Conservation (phyloP, 2,329 filamentous ascomycete species). For the Botrytis byssoidea region DNA sequence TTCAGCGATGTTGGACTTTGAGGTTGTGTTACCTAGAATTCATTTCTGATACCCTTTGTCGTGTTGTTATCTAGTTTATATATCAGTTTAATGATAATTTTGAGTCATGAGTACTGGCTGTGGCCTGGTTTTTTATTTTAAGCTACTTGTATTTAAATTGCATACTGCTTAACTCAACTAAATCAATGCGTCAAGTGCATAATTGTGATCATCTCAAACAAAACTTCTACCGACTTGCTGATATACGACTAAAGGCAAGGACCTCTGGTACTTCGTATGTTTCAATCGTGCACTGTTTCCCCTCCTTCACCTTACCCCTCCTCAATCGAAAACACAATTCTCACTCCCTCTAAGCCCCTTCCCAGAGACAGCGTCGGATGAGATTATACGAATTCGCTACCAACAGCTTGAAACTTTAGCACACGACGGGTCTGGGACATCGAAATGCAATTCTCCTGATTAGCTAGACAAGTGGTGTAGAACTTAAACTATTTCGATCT, state of each 20-base stretch:
- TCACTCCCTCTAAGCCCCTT: not conserved
- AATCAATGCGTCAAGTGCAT: not conserved
- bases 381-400: conserved; percentile 18
- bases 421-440: not conserved
- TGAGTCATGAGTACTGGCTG: not conserved
- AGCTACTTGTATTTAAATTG: not conserved
- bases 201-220: not conserved
- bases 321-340: not conserved
- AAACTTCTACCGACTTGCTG: not conserved
- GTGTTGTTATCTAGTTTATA: not conserved
- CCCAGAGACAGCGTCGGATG: not conserved
- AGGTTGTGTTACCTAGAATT: not conserved
- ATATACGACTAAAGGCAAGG: not conserved
- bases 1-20: not conserved
- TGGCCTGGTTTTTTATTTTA: not conserved
- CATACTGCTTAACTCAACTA: not conserved
- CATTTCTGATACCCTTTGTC: not conserved
- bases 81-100: not conserved
- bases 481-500: too few relatives aligned
- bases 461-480: fast-evolving
- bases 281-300: not conserved
- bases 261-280: not conserved
- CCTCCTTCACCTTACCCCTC: not conserved
- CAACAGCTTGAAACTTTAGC: not conserved
- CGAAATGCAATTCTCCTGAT: not conserved